These are phyloP conservation scores for Coemansia sp. DNA, from an alignment of 192 early-diverging fungal genomes.

Conservation along the genomic window DNA sequence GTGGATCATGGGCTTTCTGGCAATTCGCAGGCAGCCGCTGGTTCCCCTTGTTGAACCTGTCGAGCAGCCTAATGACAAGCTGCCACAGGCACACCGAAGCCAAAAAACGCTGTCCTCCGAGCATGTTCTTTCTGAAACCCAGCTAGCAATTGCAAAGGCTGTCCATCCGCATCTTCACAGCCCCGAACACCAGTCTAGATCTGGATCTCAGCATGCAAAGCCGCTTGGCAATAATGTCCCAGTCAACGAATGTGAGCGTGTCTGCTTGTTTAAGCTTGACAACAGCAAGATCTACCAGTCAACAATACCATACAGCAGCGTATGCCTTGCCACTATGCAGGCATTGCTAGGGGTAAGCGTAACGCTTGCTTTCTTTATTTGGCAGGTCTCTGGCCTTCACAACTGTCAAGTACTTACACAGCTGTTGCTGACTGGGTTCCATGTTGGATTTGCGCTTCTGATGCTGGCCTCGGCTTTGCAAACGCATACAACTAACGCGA, in stretches of 20 bases:
- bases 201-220: background rate
- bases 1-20: background rate
- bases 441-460: constrained; percentile 14
- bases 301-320: constrained; percentile 17
- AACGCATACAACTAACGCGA: constrained; percentile 18
- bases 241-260: background rate
- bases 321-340: constrained; percentile 6
- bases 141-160: constrained; percentile 17
- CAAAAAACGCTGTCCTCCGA: background rate
- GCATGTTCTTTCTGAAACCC: constrained; percentile 1
- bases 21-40: background rate
- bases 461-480: constrained; percentile 28
- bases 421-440: background rate
- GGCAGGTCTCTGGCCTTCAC: background rate
- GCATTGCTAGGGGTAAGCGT: constrained; percentile 4
- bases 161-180: constrained; percentile 14
- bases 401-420: constrained; percentile 2
- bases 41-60: constrained; percentile 1
- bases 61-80: background rate
- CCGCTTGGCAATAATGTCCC: background rate
- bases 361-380: background rate
- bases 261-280: background rate
- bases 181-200: background rate
- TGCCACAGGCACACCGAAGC: background rate
- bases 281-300: background rate